phyloP scores from a whole-genome alignment of 805 yeast genomes.

The Sugiyamaella marilandica region DNA sequence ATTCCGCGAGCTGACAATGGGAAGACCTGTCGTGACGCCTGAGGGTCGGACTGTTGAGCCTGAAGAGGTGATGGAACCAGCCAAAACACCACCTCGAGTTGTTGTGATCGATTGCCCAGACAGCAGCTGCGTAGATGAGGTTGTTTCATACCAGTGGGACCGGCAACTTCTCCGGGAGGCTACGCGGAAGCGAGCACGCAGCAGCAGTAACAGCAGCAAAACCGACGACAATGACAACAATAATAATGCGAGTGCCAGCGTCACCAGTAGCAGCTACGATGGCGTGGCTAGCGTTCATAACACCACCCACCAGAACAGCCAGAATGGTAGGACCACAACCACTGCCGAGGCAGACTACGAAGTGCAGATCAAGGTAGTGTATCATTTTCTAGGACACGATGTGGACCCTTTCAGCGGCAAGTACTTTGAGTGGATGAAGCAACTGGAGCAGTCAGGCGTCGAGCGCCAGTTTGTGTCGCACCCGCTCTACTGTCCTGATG shows the following conservation, averaged over 20 bases:
- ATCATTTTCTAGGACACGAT: conserved; percentile 69
- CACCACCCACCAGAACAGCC: too few relatives aligned
- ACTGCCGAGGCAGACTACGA: neutral
- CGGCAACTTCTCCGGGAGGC: conserved; percentile 4
- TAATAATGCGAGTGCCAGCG: too few relatives aligned
- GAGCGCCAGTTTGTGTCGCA: conserved; percentile 69
- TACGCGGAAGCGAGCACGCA: conserved; percentile 1
- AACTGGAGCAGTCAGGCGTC: conserved; percentile 37
- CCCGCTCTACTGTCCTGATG: conserved; percentile 54
- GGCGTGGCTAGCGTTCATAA: neutral
- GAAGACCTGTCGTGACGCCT: conserved; percentile 50
- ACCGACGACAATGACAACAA: neutral
- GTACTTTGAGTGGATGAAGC: conserved; percentile 42
- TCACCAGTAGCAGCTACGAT: too few relatives aligned
- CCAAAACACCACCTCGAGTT: conserved; percentile 53
- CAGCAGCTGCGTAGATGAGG: conserved; percentile 36
- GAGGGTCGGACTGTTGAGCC: conserved; percentile 60
- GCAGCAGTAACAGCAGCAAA: neutral
- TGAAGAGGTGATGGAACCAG: conserved; percentile 65
- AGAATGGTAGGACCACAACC: too few relatives aligned
- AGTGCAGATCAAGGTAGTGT: conserved; percentile 46
- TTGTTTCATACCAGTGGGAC: conserved; percentile 9
- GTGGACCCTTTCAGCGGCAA: conserved; percentile 44
- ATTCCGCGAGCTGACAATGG: conserved; percentile 56
- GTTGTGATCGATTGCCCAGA: conserved; percentile 72